Evolutionary conservation across 441 rosid genomes (phyloP).

Genomic region (Biscutella laevigata): DNA sequence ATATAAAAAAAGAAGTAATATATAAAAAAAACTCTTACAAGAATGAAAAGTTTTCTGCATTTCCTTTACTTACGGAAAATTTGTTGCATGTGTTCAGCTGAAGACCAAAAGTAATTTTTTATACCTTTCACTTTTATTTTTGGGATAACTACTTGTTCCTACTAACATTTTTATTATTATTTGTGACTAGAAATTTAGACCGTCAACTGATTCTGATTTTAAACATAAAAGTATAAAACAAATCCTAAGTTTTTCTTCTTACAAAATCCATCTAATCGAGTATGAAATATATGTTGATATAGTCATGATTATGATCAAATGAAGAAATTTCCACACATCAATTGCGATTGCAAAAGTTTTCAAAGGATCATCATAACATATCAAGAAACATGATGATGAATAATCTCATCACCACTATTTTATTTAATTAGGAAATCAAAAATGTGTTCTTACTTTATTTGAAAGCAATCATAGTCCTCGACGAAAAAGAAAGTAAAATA

Average conservation of each 20-base stretch:
- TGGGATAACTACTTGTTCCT: no score
- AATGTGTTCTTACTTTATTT: not conserved
- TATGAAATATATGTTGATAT: constrained; percentile 19
- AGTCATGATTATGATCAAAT: constrained; percentile 31
- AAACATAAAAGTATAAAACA: not conserved
- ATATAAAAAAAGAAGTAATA: no score
- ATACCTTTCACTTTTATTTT: no score
- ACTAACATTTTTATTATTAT: no score
- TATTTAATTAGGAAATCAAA: not conserved
- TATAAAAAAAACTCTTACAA: no score
- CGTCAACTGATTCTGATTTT: not conserved
- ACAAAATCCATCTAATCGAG: not conserved
- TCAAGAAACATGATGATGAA: not conserved
- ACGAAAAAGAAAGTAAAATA: constrained; percentile 6
- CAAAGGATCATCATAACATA: constrained; percentile 16
- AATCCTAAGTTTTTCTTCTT: not conserved
- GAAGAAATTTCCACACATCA: constrained; percentile 13
- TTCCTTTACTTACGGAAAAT: no score
- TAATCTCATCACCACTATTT: not conserved
- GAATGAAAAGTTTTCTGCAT: no score
- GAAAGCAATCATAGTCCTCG: not conserved
- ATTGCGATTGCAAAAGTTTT: constrained; percentile 17
- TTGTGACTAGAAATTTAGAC: not conserved
- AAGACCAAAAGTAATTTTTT: no score
- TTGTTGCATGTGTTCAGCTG: no score